Percentiles rank a stretch among this genome's conserved stretches.
Evolutionary conservation across 2,329 filamentous ascomycete species (phyloP).

Genomic region (Penicillium thymicola): DNA sequence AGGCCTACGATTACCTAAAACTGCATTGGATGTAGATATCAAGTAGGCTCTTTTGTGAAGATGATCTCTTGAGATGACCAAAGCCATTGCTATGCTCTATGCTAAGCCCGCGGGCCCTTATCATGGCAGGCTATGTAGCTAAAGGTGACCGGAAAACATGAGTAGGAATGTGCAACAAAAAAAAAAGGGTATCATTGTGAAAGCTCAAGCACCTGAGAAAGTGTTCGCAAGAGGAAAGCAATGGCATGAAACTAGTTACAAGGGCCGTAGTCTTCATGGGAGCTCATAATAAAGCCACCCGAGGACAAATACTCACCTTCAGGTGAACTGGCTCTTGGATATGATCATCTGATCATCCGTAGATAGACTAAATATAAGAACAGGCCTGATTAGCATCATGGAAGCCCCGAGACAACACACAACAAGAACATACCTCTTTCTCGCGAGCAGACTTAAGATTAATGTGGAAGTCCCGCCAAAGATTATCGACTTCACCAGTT

Average conservation of each 20-base stretch:
- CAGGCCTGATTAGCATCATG: background rate
- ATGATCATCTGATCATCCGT: constrained; percentile 4
- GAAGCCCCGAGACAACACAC: background rate
- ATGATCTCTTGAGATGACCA: background rate
- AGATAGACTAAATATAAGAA: constrained; percentile 9
- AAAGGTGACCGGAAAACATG: background rate
- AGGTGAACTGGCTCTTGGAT: background rate
- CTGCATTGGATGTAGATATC: background rate
- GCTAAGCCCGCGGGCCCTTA: background rate
- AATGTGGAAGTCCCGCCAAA: constrained; percentile 65
- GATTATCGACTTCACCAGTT: constrained; percentile 55
- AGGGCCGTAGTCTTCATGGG: background rate
- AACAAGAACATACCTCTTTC: constrained; percentile 38
- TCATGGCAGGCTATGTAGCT: background rate
- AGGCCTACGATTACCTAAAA: background rate
- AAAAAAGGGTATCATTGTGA: constrained; percentile 4
- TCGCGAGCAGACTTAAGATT: constrained; percentile 59
- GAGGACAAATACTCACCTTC: background rate
- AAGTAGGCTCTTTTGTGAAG: background rate
- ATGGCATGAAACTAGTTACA: background rate
- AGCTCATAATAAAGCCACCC: background rate
- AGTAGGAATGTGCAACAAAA: background rate
- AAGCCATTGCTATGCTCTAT: background rate
- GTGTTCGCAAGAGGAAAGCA: background rate
- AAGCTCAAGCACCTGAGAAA: background rate